phyloP scores from a whole-genome alignment of 768 basidiomycete species.

The Rhizopogon sp. region DNA sequence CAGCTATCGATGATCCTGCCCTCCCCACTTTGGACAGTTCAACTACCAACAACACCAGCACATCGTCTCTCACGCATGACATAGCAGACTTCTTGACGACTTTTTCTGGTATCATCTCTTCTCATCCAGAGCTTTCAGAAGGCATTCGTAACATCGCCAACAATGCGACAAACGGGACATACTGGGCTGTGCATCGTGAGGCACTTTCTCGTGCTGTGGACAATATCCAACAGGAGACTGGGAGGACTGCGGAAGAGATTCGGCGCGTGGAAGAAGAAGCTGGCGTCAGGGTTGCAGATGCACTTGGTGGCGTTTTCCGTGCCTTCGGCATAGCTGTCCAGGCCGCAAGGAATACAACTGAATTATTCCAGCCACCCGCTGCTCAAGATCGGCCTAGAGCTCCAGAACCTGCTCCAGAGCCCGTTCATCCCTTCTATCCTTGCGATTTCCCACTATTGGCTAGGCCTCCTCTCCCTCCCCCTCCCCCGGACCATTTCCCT shows the following conservation, averaged over 20 bases:
- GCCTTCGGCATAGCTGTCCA: slow-evolving; percentile 37
- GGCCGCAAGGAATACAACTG: slow-evolving; percentile 9
- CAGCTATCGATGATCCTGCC: slow-evolving; percentile 39
- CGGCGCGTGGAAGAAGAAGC: slow-evolving; percentile 63
- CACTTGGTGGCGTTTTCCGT: slow-evolving; percentile 54
- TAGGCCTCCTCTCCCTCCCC: slow-evolving; percentile 11
- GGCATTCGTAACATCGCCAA: slow-evolving; percentile 57
- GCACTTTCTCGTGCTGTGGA: slow-evolving; percentile 54
- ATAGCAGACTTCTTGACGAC: slow-evolving; percentile 55
- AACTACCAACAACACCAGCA: slow-evolving; percentile 14
- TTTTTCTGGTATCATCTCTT: slow-evolving; percentile 48
- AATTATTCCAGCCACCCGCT: neutral
- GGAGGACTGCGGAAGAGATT: slow-evolving; percentile 38
- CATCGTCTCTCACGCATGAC: slow-evolving; percentile 56
- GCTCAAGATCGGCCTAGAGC: neutral
- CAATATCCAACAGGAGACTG: slow-evolving; percentile 37
- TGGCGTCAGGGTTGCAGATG: slow-evolving; percentile 55
- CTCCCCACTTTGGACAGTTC: slow-evolving; percentile 40
- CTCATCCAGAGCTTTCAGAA: slow-evolving; percentile 71
- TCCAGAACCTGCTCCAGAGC: neutral
- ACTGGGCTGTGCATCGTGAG: slow-evolving; percentile 64
- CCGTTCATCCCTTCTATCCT: neutral
- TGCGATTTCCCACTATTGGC: slow-evolving; percentile 6
- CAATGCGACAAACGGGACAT: slow-evolving; percentile 59
- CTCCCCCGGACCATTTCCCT: slow-evolving; percentile 13